Evolutionary conservation across 1,284 basidiomycete species (phyloP).

Genomic region (Fomitopsis betulina): DNA sequence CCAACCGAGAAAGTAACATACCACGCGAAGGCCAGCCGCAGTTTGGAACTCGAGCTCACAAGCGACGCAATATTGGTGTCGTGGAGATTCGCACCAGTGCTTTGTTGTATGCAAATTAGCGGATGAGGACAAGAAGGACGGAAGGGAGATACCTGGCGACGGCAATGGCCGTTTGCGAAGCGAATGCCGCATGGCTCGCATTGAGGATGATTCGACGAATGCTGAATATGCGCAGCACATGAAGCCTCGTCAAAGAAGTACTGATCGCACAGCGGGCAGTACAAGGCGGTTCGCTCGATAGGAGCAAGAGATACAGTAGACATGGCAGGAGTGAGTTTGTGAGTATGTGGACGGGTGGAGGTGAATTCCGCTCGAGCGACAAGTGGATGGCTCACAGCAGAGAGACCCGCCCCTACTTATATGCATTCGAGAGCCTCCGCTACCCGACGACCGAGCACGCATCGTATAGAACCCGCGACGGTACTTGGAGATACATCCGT

Average conservation of each 20-base stretch:
- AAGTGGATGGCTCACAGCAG: not conserved
- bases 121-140: not conserved
- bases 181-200: constrained; percentile 21
- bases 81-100: constrained; percentile 21
- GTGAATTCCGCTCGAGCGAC: not conserved
- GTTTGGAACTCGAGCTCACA: constrained; percentile 23
- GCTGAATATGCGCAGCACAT: constrained; percentile 20
- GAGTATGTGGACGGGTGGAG: not conserved
- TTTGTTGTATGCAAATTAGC: constrained; percentile 4
- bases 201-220: constrained; percentile 21
- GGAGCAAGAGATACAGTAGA: constrained; percentile 9
- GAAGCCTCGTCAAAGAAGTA: constrained; percentile 22
- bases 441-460: not conserved
- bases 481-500: not conserved
- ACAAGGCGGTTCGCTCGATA: constrained; percentile 13
- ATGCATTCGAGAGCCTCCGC: not conserved
- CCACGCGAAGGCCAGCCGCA: constrained; percentile 22
- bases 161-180: constrained; percentile 23
- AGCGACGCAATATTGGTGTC: constrained; percentile 23
- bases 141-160: constrained; percentile 18
- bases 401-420: not conserved
- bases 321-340: not conserved
- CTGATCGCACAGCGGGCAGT: constrained; percentile 27
- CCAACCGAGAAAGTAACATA: constrained; percentile 8
- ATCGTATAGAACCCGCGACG: not conserved